phyloP scores from a whole-genome alignment of 768 basidiomycete species.

The Pleurotus pulmonarius region DNA sequence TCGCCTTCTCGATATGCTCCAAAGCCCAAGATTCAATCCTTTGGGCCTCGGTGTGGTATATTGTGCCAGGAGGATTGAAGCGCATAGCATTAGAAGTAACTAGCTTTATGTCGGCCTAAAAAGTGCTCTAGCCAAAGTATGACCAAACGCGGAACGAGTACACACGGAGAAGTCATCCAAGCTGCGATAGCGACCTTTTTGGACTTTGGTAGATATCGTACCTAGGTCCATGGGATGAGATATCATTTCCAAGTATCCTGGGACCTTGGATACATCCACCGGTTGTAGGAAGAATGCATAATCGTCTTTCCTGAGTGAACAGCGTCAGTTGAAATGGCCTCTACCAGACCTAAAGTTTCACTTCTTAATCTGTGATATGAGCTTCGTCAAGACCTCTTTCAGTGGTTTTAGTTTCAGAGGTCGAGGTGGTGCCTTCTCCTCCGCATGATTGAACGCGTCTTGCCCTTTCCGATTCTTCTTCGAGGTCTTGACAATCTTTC shows the following conservation, averaged over 20 bases:
- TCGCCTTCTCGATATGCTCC: constrained; percentile 69
- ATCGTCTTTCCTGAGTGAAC: constrained; percentile 64
- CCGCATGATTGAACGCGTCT: constrained; percentile 9
- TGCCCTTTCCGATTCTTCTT: constrained; percentile 41
- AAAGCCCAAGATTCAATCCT: constrained; percentile 66
- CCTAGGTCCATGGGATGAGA: constrained; percentile 91
- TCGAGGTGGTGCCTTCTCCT: constrained; percentile 35
- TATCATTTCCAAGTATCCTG: constrained; percentile 65
- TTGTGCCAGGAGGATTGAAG: constrained; percentile 72
- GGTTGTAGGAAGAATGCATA: constrained; percentile 80
- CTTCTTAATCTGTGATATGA: constrained; percentile 77
- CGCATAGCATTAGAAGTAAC: constrained; percentile 71
- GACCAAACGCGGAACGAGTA: constrained; percentile 11
- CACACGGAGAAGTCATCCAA: constrained; percentile 77
- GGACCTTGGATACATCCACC: constrained; percentile 56
- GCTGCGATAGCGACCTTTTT: constrained; percentile 70
- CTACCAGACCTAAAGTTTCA: constrained; percentile 22
- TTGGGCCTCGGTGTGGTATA: constrained; percentile 74
- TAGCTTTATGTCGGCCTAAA: constrained; percentile 64
- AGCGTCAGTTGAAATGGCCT: constrained; percentile 10
- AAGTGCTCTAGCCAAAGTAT: background rate
- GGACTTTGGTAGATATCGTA: constrained; percentile 78
- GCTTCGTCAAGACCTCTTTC: constrained; percentile 66
- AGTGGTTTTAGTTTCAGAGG: constrained; percentile 76
- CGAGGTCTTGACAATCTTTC: constrained; percentile 52